These are phyloP conservation scores for Microcyclosporella mali DNA, from an alignment of 2,329 filamentous ascomycete species.

Conservation along the genomic window DNA sequence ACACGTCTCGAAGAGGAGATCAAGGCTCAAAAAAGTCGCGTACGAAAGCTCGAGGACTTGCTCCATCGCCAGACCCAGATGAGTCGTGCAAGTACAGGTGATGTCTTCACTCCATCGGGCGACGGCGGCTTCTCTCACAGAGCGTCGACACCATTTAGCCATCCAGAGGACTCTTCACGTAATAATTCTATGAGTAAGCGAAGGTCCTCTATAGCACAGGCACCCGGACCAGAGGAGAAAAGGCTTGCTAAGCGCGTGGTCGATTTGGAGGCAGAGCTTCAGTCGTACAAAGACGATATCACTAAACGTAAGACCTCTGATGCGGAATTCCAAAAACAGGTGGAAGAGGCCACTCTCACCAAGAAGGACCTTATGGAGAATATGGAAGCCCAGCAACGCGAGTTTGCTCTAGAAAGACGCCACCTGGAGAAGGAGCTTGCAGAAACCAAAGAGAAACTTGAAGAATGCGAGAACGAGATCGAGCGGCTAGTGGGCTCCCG, in stretches of 20 bases:
- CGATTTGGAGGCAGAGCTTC: constrained; percentile 70
- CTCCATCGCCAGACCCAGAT: constrained; percentile 70
- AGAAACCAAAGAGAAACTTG: constrained; percentile 66
- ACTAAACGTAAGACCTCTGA: constrained; percentile 47
- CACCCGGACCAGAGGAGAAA: constrained; percentile 56
- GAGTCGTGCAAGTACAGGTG: constrained; percentile 39
- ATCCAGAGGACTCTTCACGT: constrained; percentile 20
- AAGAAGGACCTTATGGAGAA: constrained; percentile 94
- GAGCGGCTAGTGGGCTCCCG: constrained; percentile 76
- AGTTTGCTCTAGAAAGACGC: constrained; percentile 79
- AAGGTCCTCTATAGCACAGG: constrained; percentile 57
- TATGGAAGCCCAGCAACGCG: constrained; percentile 82
- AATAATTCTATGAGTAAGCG: constrained; percentile 33
- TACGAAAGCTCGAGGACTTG: constrained; percentile 85
- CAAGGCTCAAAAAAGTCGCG: constrained; percentile 86
- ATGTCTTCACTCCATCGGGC: constrained; percentile 29
- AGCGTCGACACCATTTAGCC: constrained; percentile 12
- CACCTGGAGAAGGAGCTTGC: constrained; percentile 76
- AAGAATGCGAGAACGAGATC: constrained; percentile 88
- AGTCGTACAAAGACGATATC: constrained; percentile 67
- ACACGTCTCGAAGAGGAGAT: constrained; percentile 55
- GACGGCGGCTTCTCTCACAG: constrained; percentile 19
- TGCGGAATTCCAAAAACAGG: constrained; percentile 58
- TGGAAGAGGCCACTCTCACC: constrained; percentile 82
- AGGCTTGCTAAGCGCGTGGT: constrained; percentile 56